Evolutionary conservation across 345 rosid species (phyloP).

Genomic region (Rubroshorea leprosula): DNA sequence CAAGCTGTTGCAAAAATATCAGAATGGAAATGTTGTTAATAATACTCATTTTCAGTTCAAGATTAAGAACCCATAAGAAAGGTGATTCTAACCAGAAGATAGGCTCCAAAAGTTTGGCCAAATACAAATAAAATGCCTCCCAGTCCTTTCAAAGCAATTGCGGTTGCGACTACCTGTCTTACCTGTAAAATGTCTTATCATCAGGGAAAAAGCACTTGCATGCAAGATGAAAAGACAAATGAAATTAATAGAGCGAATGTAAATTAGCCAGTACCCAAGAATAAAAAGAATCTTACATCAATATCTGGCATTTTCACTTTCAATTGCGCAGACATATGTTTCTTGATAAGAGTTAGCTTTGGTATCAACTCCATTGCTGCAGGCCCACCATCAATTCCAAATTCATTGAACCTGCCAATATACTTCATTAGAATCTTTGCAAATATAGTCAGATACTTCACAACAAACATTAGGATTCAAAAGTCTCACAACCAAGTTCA

Average conservation of each 20-base stretch:
- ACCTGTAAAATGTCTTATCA: slow-evolving; percentile 32
- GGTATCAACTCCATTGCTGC: slow-evolving; percentile 73
- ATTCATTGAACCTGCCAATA: slow-evolving; percentile 54
- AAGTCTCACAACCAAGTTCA: no score
- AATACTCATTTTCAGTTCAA: background rate
- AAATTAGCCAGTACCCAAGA: background rate
- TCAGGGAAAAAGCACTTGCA: slow-evolving; percentile 7
- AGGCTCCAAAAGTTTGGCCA: slow-evolving; percentile 68
- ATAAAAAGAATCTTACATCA: slow-evolving; percentile 40
- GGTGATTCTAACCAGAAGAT: slow-evolving; percentile 54
- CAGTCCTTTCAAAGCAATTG: slow-evolving; percentile 47
- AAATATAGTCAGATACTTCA: background rate
- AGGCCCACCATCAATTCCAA: slow-evolving; percentile 80
- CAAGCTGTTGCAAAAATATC: slow-evolving; percentile 33
- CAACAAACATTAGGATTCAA: no score
- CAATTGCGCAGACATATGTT: slow-evolving; percentile 47
- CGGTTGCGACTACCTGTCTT: slow-evolving; percentile 38
- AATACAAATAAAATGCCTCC: slow-evolving; percentile 82
- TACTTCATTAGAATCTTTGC: background rate
- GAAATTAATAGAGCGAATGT: background rate
- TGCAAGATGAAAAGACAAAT: background rate
- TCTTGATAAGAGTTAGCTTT: slow-evolving; percentile 48
- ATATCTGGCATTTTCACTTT: slow-evolving; percentile 49
- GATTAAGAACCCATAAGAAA: slow-evolving; percentile 10
- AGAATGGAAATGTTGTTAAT: background rate